Percentiles rank a stretch among this genome's conserved stretches.
These are phyloP conservation scores for Eucalyptus marginata DNA, from an alignment of 345 rosid genomes.

Conservation along the genomic window DNA sequence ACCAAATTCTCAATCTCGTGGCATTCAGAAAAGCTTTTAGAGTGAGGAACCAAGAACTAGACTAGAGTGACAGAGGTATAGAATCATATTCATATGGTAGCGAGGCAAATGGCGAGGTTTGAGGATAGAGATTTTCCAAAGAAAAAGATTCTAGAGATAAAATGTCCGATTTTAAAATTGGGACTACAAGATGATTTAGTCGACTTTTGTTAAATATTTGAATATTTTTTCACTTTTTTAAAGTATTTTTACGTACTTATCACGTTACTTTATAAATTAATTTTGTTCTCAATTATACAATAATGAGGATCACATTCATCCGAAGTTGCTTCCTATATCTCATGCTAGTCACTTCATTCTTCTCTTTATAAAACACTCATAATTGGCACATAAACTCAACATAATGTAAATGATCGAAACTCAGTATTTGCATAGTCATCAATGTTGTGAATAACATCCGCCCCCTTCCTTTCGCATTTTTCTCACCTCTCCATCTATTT, in stretches of 20 bases:
- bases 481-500: background rate
- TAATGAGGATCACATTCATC: background rate
- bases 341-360: background rate
- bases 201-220: background rate
- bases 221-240: background rate
- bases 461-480: background rate
- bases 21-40: background rate
- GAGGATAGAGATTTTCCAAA: background rate
- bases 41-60: background rate
- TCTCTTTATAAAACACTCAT: background rate
- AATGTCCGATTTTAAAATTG: background rate
- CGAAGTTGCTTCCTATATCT: background rate
- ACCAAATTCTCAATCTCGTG: background rate
- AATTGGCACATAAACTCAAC: background rate
- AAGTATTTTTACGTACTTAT: background rate
- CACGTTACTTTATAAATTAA: background rate
- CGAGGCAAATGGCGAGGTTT: background rate
- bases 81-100: background rate
- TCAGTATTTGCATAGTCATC: background rate
- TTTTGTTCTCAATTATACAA: background rate
- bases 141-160: background rate
- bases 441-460: background rate
- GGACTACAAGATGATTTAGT: background rate
- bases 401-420: background rate
- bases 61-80: background rate